These are phyloP conservation scores for Pyrenophora seminiperda DNA, from an alignment of 2,329 filamentous ascomycete species.

Conservation along the genomic window DNA sequence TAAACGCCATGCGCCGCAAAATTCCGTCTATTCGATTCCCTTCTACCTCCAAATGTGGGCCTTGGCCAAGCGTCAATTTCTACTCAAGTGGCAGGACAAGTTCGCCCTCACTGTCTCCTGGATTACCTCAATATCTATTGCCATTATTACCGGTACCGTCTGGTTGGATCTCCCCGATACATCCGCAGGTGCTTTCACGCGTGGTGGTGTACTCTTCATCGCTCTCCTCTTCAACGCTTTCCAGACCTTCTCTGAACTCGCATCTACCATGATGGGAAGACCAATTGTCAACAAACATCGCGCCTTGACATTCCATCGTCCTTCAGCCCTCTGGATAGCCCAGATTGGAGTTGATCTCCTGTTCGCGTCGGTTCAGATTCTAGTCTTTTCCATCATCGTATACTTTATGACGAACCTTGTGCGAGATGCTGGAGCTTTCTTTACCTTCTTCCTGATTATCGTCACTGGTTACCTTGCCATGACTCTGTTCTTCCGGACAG, in stretches of 20 bases:
- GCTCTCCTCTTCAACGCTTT: slow-evolving; percentile 86
- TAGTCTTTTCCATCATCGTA: slow-evolving; percentile 54
- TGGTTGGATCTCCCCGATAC: slow-evolving; percentile 72
- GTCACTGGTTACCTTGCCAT: slow-evolving; percentile 51
- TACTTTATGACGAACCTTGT: slow-evolving; percentile 58
- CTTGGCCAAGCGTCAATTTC: slow-evolving; percentile 80
- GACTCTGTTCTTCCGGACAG: slow-evolving; percentile 53
- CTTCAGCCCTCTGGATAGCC: slow-evolving; percentile 80
- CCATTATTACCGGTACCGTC: slow-evolving; percentile 78
- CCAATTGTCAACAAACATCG: slow-evolving; percentile 83
- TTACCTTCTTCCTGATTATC: slow-evolving; percentile 55
- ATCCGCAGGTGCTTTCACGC: slow-evolving; percentile 73
- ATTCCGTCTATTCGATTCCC: slow-evolving; percentile 81
- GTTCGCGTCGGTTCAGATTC: slow-evolving; percentile 72
- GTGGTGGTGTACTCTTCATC: slow-evolving; percentile 81
- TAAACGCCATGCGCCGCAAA: slow-evolving; percentile 74
- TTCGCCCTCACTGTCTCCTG: slow-evolving; percentile 77
- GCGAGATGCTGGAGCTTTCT: slow-evolving; percentile 54
- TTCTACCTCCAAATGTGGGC: slow-evolving; percentile 85
- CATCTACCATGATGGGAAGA: slow-evolving; percentile 74
- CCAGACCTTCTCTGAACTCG: slow-evolving; percentile 79
- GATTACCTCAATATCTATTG: slow-evolving; percentile 72
- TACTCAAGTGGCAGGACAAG: slow-evolving; percentile 84
- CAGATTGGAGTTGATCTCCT: slow-evolving; percentile 80
- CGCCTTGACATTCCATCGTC: slow-evolving; percentile 80